Base-by-base conservation (phyloP, 768 basidiomycete species). In the Rubroboletus pulcherrimus region DNA sequence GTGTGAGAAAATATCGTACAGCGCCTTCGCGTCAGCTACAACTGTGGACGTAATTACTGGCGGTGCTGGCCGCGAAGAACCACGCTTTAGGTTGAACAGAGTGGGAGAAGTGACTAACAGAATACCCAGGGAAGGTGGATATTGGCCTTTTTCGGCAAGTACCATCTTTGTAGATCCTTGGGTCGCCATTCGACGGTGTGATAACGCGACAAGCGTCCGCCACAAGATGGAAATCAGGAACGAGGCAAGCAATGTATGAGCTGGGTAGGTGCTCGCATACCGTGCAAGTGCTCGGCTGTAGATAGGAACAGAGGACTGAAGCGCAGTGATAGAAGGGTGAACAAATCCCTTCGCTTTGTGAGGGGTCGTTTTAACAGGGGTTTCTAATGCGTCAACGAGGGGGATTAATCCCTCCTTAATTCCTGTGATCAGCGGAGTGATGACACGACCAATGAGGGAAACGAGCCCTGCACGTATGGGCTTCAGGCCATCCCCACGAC, bases 141-240 rank as follows among this genome's bases (percentile, higher is more conserved):
- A 73, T 49, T 74, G 76, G 63, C 78, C 80, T 64, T 78, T 82
- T 3, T 69, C 63, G 11, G 72, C 41, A 4, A 74, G 66, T 19
- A 63, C 52, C 29, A 70, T 56, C 6, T 63, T 54, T 3, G 69
- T 68, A 2, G 79, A 80, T 3, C 77, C 75, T 8, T 75, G 67
- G 0, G 79, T 71, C 4, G 77, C 73, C 10, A 76, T 71, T 7
- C 71, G 66, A n/a, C 91, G 81, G 66, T 88, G 79, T 11, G 87
- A 78, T 31, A 92, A 65, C 21, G 87, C 86, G 29, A 91, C 82
- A 49, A 91, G 75, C 8, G 81, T 83, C 21, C 81, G 84, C 90
- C 91, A 93, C 2, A 89, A 72, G 1, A 89, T 69, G 17, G 83
- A 84, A 62, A 91, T 90, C 58, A 89, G 77, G 60, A 91, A 79